Percentiles rank a stretch among this genome's conserved stretches.
Conservation (phyloP, 208 protist genomes). For the Strigomonas galati region DNA sequence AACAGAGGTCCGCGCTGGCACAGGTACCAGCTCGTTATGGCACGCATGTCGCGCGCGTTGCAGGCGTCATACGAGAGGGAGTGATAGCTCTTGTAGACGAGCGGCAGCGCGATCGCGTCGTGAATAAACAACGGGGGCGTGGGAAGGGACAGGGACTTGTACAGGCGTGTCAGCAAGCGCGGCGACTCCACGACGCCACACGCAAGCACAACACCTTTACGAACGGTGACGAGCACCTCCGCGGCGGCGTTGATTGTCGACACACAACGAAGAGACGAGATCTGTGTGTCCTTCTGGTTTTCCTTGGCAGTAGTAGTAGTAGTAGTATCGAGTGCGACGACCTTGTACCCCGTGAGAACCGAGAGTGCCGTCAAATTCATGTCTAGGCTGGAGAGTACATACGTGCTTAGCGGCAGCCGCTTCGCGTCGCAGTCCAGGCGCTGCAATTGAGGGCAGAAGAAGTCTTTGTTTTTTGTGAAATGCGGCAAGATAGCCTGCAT, state of each 20-base stretch:
- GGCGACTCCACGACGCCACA: slow-evolving; percentile 50
- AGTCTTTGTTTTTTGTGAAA: neutral
- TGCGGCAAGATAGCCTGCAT: slow-evolving; percentile 6
- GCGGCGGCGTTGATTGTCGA: neutral
- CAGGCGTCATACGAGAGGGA: slow-evolving; percentile 45
- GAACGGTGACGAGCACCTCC: neutral
- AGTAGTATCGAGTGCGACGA: too few species aligned
- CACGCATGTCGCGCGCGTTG: slow-evolving; percentile 32
- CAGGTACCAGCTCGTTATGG: slow-evolving; percentile 34
- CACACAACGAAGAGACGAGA: neutral
- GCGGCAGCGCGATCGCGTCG: slow-evolving; percentile 62
- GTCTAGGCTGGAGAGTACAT: too few species aligned
- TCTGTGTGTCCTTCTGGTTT: neutral
- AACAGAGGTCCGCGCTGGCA: slow-evolving; percentile 47
- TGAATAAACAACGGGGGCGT: slow-evolving; percentile 18
- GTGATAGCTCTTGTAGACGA: slow-evolving; percentile 36
- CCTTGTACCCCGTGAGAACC: too few species aligned
- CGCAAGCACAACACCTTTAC: slow-evolving; percentile 47
- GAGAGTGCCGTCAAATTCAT: too few species aligned
- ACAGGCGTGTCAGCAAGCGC: slow-evolving; percentile 33
- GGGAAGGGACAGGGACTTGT: neutral
- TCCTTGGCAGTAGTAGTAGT: neutral
- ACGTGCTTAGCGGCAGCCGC: too few species aligned
- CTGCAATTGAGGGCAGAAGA: too few species aligned
- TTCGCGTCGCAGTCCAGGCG: too few species aligned